Evolutionary conservation across 306 rosid genomes (phyloP).

Genomic region (Vigna radiata): DNA sequence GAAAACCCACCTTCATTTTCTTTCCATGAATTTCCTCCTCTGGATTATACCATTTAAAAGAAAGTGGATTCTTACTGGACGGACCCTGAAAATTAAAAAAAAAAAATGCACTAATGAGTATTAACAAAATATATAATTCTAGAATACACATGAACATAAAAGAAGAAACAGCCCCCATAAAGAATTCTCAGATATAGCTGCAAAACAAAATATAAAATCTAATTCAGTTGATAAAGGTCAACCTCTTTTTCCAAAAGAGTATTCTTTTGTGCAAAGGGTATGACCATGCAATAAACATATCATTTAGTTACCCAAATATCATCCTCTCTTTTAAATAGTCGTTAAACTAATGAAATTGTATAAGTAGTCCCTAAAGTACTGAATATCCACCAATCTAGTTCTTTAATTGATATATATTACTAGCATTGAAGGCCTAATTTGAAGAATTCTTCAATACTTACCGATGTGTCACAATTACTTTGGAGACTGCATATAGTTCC

Average conservation of each 20-base stretch:
- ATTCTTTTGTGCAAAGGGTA: neutral
- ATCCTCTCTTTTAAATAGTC: neutral
- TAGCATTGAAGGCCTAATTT: too few relatives aligned
- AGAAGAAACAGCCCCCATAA: neutral
- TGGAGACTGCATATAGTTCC: too few relatives aligned
- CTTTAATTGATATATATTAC: too few relatives aligned
- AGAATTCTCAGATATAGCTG: neutral
- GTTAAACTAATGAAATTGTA: neutral
- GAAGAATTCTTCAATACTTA: too few relatives aligned
- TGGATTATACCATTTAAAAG: constrained; percentile 87
- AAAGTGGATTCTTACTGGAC: constrained; percentile 78
- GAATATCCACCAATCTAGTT: too few relatives aligned
- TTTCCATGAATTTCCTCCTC: constrained; percentile 88
- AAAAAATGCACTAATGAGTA: neutral
- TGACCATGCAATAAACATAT: neutral
- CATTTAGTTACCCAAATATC: neutral
- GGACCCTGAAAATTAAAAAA: constrained; percentile 68
- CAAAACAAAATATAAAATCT: neutral
- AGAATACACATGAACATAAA: neutral
- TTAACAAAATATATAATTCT: neutral
- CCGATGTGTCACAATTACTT: too few relatives aligned
- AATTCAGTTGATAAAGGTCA: neutral
- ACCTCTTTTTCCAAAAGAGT: neutral
- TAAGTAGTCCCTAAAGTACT: too few relatives aligned
- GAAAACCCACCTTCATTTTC: constrained; percentile 88